Base-by-base conservation (phyloP, 1,284 basidiomycete genomes). In the Rhodofomes roseus region DNA sequence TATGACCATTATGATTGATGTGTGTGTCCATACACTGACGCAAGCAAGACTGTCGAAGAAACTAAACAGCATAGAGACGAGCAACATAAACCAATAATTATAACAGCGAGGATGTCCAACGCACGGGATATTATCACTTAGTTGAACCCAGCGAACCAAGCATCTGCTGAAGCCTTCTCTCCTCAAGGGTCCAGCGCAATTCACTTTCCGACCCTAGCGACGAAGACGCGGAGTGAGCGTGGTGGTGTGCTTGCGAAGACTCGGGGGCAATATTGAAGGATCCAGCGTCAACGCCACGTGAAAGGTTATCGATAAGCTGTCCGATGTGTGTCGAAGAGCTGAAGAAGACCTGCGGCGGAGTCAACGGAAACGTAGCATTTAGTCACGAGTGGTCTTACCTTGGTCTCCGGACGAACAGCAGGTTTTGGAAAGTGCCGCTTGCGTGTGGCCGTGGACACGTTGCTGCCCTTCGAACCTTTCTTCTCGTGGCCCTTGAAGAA, bases 301-400 rank as follows among this genome's bases (percentile, higher is more conserved):
- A 91, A 66, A 93, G 81, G 67, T 78, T 85, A 68, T 93, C 90
- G 61, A 93, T 90, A 59, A 93, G 79, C 63, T 85, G 88, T 50
- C 87, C 89, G 70, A 93, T 92, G 62, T 92, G 86, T 39, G 84
- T 81, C 31, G 87, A 80, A 22, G 88, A 84, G 65, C 87, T 90
- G 75, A 89, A 90, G 76, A 87, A 92, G 68, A 93, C 85, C 90
- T 93, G 70, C 57, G 43, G 58, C 61, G 53, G 55, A 54, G 65
- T 43, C 60, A 36, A n/a, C n/a, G n/a, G 60, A 54, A 43, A 56
- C 16, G 23, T 29, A 37, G 20, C 22, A 36, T 7, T 53, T 36
- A 16, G 25, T 18, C 59, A 46, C 20, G 18, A 58, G 37, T 23
- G 44, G 23, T 70, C 78, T 63, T 73, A 89, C 90, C 82, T 92